phyloP scores from a whole-genome alignment of 768 basidiomycete species.

The Mycena chlorophos region DNA sequence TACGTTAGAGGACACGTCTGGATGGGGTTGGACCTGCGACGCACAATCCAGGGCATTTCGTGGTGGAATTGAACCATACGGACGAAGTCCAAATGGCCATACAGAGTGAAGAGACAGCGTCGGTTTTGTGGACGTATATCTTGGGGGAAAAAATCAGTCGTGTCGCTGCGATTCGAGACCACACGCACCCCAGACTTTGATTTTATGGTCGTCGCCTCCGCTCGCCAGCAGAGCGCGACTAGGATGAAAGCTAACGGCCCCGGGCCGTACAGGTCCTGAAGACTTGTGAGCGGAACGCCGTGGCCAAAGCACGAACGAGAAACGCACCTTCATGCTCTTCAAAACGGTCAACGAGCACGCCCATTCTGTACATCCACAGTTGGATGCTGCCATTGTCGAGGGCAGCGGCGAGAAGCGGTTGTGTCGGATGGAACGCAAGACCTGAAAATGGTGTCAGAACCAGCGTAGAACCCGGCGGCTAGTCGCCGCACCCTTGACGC shows the following conservation, averaged over 20 bases:
- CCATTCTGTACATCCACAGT: slow-evolving; percentile 99
- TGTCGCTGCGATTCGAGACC: neutral
- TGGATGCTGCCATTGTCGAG: slow-evolving; percentile 98
- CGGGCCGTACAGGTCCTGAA: slow-evolving; percentile 92
- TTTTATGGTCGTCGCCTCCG: slow-evolving; percentile 99
- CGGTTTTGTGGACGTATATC: slow-evolving; percentile 86
- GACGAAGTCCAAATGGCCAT: slow-evolving; percentile 95
- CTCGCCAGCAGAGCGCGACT: slow-evolving; percentile 88
- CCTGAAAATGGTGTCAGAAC: slow-evolving; percentile 43
- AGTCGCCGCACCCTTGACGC: slow-evolving; percentile 79
- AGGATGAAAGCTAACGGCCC: slow-evolving; percentile 92
- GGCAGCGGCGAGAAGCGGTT: slow-evolving; percentile 92
- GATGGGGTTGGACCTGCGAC: slow-evolving; percentile 29
- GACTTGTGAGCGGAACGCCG: slow-evolving; percentile 17
- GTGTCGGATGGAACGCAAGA: slow-evolving; percentile 92
- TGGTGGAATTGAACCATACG: slow-evolving; percentile 98
- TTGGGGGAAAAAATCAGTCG: slow-evolving; percentile 35
- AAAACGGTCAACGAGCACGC: slow-evolving; percentile 94
- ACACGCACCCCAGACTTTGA: slow-evolving; percentile 94
- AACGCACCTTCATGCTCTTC: slow-evolving; percentile 96
- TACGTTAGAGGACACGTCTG: slow-evolving; percentile 12
- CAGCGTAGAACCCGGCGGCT: slow-evolving; percentile 2
- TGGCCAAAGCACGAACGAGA: neutral
- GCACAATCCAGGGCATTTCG: slow-evolving; percentile 99
- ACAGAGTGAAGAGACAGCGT: slow-evolving; percentile 87